Evolutionary conservation across 2,329 filamentous ascomycete species (phyloP), one percentile per base, ranked within the genome.

Genomic region (Aspergillus udagawae): DNA sequence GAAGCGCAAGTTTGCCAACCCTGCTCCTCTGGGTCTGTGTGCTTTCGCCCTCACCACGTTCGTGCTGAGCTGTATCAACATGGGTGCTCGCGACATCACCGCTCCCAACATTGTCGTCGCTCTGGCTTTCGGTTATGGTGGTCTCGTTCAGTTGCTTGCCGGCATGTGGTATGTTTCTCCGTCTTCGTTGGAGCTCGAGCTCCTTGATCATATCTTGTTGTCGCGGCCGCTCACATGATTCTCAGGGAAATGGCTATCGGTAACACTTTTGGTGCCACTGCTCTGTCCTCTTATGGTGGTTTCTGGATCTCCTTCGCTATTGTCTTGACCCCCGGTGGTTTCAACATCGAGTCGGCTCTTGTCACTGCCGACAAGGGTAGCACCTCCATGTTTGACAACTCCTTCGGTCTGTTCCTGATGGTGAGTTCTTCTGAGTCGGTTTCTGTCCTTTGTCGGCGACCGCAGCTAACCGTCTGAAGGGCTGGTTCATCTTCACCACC

Each of bases 401-500:
- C 85, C 0, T 77, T 92, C 54, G 89, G 87, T 55, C 85, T 92
- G 71, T 93, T 89, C 82, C 78, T 93, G 57, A 85, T 84, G 63
- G 82, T 82, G 70, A 67, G 76, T 68, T 47, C 5, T 2, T 52
- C 25, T 51, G 29, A 21, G 5, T 14, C 20, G 14, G 21, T 17
- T 7, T 17, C 6, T 38, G 32, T 38, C 32, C 10, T 47, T 3
- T 32, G 27, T 35, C 7, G 48, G 25, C 14, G 41, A 4, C 41
- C 10, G 21, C 42, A 56, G 54, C 60, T 65, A 52, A 61, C 53
- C 41, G 21, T n/a, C n/a, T 45, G 3, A 60, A 79, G 77, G 81
- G 87, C 72, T 93, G 90, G 90, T 92, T 90, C 79, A 91, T 93
- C 77, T 93, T 93, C 79, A 93, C 89, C 53, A 87, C 85, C 55